phyloP scores from a whole-genome alignment of 352 stramenopile species.

The Globisporangium spiculum region DNA sequence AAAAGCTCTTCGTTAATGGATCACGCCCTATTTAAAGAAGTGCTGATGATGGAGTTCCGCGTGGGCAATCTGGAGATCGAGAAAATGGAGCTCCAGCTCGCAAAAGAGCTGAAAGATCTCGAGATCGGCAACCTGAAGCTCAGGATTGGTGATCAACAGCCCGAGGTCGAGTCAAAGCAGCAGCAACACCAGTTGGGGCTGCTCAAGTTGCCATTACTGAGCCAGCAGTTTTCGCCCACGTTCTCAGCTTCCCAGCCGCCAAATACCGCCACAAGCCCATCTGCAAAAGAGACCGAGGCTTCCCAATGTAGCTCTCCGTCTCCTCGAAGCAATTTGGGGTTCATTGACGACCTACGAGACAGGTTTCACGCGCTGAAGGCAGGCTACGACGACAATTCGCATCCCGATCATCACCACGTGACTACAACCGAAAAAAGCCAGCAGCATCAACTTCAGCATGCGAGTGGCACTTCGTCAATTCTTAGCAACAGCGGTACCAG shows the following conservation, averaged over 20 bases:
- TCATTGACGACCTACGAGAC: slow-evolving; percentile 32
- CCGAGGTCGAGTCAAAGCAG: background rate
- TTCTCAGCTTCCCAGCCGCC: slow-evolving; percentile 5
- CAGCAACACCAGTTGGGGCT: background rate
- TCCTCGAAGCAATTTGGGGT: slow-evolving; percentile 15
- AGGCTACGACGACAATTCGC: slow-evolving; percentile 2
- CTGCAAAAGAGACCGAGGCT: background rate
- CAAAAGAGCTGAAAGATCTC: slow-evolving; percentile 27
- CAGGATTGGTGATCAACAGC: background rate
- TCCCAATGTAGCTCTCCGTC: background rate
- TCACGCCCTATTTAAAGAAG: slow-evolving; percentile 53
- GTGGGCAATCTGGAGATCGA: slow-evolving; percentile 89
- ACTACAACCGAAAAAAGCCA: background rate
- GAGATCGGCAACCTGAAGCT: slow-evolving; percentile 4
- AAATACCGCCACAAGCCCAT: background rate
- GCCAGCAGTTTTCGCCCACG: slow-evolving; percentile 11
- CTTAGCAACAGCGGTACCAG: background rate
- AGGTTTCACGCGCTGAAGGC: slow-evolving; percentile 23
- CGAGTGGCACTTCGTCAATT: background rate
- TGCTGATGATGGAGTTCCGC: slow-evolving; percentile 83
- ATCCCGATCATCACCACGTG: background rate
- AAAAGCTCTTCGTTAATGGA: slow-evolving; percentile 36
- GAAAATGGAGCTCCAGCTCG: slow-evolving; percentile 86
- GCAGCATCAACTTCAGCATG: background rate
- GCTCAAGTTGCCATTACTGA: slow-evolving; percentile 6